Base-by-base conservation (phyloP, 345 rosid genomes). In the Capsella bursapastoris region DNA sequence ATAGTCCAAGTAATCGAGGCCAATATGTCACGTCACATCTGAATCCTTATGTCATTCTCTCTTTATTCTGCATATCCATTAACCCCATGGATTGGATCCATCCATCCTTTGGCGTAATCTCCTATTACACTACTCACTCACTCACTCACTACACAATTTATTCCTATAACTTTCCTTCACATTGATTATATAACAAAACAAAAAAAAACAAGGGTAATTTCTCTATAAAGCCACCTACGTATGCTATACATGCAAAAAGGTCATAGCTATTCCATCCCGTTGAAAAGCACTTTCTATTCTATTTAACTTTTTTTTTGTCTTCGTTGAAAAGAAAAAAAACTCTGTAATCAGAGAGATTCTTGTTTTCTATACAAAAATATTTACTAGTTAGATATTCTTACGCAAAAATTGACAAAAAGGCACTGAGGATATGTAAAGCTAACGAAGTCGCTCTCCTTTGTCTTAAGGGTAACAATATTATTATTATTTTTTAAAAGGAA, bases 1-100 rank as follows among this genome's bases (percentile, higher is more conserved):
- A 31, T 66, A 66, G 76, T 58, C 77, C 57, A 78, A 65, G 72
- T 71, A 57, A 71, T 66, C 73, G 72, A 78, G 76, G 81, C 81
- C 73, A 78, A 78, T 66, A 71, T 71, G 81, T 78, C 81, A 78
- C 61, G 81, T 78, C 81, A 71, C 81, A 65, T 78, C 81, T 78
- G 77, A 70, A 78, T 58, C 68, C 77, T 78, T 71, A 71, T 78
- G 81, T 78, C 81, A 78, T 78, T 71, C 81, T 78, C 72, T 71
- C 76, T 71, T 71, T 77, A 65, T 70, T 77, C 81, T 78, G 77
- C 77, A 52, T 57, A 65, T 71, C 72, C 77, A 65, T 64, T 77
- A 76, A 76, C 70, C 74, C 70, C 74, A 76, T 45, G 73, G 68
- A 78, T 78, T 71, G 68, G 75, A 76, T 76, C 61, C 66, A 70